A percentile compares a stretch with the other conserved stretches of the same genome.
Conservation (phyloP, 164 flowering plant species). For the Taxillus chinensis region DNA sequence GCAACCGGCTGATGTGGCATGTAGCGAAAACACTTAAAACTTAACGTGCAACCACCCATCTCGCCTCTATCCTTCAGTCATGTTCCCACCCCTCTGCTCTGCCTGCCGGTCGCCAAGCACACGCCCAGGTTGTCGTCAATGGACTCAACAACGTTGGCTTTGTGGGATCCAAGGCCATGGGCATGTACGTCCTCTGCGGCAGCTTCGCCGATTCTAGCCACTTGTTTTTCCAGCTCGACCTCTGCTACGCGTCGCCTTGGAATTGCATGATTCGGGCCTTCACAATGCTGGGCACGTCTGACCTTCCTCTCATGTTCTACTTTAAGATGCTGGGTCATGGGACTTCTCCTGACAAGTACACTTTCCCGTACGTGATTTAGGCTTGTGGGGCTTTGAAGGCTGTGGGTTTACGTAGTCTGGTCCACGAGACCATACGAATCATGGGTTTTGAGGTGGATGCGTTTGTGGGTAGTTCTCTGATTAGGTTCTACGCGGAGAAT, state of each 20-base stretch:
- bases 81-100: slow-evolving; percentile 21
- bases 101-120: slow-evolving; percentile 40
- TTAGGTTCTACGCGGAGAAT: slow-evolving; percentile 57
- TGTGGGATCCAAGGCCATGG: slow-evolving; percentile 42
- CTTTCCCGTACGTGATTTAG: slow-evolving; percentile 67
- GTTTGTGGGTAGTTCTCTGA: slow-evolving; percentile 67
- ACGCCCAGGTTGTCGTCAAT: slow-evolving; percentile 49
- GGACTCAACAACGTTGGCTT: slow-evolving; percentile 25
- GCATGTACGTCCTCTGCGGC: slow-evolving; percentile 51
- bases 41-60: slow-evolving; percentile 8
- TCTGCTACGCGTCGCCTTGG: slow-evolving; percentile 46
- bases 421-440: slow-evolving; percentile 32
- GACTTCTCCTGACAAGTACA: slow-evolving; percentile 60
- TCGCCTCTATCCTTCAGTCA: slow-evolving; percentile 26
- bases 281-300: slow-evolving; percentile 36
- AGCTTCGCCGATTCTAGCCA: slow-evolving; percentile 37
- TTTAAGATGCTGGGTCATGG: slow-evolving; percentile 70
- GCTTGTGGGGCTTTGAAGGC: slow-evolving; percentile 54
- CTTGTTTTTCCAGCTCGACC: slow-evolving; percentile 33
- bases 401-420: slow-evolving; percentile 27
- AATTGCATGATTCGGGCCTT: slow-evolving; percentile 87
- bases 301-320: slow-evolving; percentile 51
- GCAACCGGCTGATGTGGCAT: no score
- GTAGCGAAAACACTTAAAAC: no score
- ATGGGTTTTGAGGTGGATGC: slow-evolving; percentile 51